Evolutionary conservation across 805 yeast genomes (phyloP), one percentile per base, ranked within the genome.

Genomic region (Nakazawaea laoshanensis): DNA sequence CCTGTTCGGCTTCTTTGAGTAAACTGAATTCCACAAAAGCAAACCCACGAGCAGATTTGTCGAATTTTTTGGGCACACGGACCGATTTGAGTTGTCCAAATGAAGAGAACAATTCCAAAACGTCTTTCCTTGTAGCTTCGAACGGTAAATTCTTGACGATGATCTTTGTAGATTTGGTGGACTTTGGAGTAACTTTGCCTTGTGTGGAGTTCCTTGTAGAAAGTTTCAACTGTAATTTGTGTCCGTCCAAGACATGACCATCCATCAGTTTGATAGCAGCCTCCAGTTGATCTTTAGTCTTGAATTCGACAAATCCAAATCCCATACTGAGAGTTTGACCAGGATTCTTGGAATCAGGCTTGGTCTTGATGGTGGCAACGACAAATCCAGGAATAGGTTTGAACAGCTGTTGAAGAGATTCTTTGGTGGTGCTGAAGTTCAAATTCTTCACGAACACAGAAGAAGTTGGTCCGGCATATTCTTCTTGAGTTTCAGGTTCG

Each of bases 111-210:
- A 92, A 65, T 53, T 87, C 94, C 48, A 84, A 77, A n/a, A 92
- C 76, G 50, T 92, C 97, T 49, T 84, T 82, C 59, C 95, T 77
- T 3, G 92, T 70, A 14, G 96, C 88, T 61, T 92, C 98, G 57
- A 92, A 92, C 39, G 98, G 97, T 57, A 92, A 72, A 61, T 92
- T 92, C 77, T 92, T 92, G 55, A 92, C 87, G 55, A 92, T 81
- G 45, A 92, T 80, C 58, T 89, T 89, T 42, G 76, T 67, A n/a
- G 76, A 63, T 42, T 65, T 70, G 8, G 48, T 30, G 4, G 57
- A 33, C 1, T 48, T 35, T n/a, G n/a, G n/a, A n/a, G n/a, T n/a
- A n/a, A n/a, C n/a, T n/a, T n/a, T n/a, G n/a, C n/a, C n/a, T 19
- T 41, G 37, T 4, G 55, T 45, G 3, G 46, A 38, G 11, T 52